phyloP scores from a whole-genome alignment of 2,329 filamentous ascomycete genomes.

The Gyromitra esculenta region DNA sequence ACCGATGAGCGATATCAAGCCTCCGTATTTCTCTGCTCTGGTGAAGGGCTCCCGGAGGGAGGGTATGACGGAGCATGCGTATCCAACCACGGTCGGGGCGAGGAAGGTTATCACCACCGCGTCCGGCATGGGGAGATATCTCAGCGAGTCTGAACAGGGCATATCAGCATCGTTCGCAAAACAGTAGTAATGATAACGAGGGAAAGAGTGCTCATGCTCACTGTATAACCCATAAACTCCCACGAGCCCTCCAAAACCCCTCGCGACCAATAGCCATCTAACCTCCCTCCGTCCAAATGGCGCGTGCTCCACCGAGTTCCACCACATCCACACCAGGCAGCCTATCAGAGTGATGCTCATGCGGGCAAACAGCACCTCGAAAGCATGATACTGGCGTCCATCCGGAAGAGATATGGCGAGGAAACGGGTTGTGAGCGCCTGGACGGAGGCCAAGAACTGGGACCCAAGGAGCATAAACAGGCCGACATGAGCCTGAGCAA shows the following conservation, averaged over 20 bases:
- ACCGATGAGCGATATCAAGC: constrained; percentile 77
- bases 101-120: constrained; percentile 91
- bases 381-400: constrained; percentile 78
- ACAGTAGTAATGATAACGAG: not conserved
- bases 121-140: constrained; percentile 84
- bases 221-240: constrained; percentile 78
- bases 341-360: constrained; percentile 77
- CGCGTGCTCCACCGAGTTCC: constrained; percentile 71
- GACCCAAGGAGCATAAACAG: constrained; percentile 77
- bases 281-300: constrained; percentile 75
- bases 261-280: constrained; percentile 71
- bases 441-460: constrained; percentile 82
- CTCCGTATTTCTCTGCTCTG: constrained; percentile 78
- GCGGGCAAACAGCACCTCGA: constrained; percentile 83
- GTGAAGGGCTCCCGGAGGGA: constrained; percentile 78
- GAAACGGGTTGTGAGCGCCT: constrained; percentile 84
- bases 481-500: constrained; percentile 66
- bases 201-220: constrained; percentile 57
- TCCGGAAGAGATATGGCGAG: constrained; percentile 73
- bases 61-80: constrained; percentile 79
- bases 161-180: not conserved
- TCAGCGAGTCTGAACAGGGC: constrained; percentile 67
- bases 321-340: constrained; percentile 78
- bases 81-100: constrained; percentile 78
- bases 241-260: constrained; percentile 71